Percentiles rank a stretch among this genome's conserved stretches.
Conservation (phyloP, 257 asterid genomes). For the Ocimum tenuiflorum region DNA sequence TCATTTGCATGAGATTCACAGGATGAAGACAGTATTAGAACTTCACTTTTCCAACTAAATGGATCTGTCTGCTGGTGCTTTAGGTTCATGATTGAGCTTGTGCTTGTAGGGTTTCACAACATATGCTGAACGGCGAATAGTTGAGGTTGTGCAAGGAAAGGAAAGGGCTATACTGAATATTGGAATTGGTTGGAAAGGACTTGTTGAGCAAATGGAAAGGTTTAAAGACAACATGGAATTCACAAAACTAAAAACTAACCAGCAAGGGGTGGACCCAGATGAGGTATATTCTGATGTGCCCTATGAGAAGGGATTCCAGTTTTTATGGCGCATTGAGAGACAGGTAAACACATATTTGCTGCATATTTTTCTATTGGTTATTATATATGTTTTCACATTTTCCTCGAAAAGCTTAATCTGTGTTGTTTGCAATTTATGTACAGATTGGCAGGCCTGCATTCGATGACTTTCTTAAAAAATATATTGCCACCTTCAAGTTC, state of each 20-base stretch:
- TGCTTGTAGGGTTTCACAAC: constrained; percentile 79
- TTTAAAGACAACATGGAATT: constrained; percentile 83
- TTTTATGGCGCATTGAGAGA: constrained; percentile 90
- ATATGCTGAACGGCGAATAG: constrained; percentile 87
- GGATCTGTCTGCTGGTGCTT: background rate
- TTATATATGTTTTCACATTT: background rate
- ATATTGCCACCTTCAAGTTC: constrained; percentile 78
- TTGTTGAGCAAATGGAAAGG: constrained; percentile 63
- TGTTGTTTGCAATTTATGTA: constrained; percentile 16
- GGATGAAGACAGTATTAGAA: background rate
- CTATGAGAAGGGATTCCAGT: constrained; percentile 96
- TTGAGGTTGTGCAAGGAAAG: constrained; percentile 91
- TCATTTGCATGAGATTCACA: too few relatives aligned
- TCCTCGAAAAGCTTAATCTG: constrained; percentile 4
- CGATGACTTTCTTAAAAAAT: constrained; percentile 74
- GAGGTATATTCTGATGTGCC: constrained; percentile 73
- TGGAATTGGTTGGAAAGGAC: constrained; percentile 91
- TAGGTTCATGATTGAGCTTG: constrained; percentile 2
- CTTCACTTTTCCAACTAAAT: background rate
- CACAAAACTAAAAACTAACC: constrained; percentile 80
- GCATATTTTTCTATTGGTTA: background rate
- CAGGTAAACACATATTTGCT: constrained; percentile 36
- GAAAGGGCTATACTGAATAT: constrained; percentile 58
- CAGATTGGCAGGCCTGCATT: constrained; percentile 94
- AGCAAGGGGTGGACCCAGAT: constrained; percentile 87